Evolutionary conservation across 2,329 filamentous ascomycete species (phyloP).

Genomic region (Xylogone sp.): DNA sequence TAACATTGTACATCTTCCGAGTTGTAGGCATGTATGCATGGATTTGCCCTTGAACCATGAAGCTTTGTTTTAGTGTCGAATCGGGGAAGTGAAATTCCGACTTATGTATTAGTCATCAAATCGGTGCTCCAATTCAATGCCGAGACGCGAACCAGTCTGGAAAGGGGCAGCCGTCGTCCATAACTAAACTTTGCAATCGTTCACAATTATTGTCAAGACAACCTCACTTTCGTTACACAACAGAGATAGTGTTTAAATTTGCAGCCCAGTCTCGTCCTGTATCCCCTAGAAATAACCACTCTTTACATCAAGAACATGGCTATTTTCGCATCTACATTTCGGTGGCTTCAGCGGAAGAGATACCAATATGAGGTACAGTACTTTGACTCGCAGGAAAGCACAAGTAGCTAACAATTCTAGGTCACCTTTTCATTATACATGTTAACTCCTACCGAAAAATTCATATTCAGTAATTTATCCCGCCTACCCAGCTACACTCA

Average conservation of each 20-base stretch:
- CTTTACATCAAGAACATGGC: constrained; percentile 18
- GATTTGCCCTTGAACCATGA: neutral
- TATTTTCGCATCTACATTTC: constrained; percentile 47
- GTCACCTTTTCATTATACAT: constrained; percentile 97
- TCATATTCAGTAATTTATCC: constrained; percentile 98
- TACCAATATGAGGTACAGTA: constrained; percentile 78
- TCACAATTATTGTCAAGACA: too few species aligned
- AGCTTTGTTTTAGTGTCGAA: too few species aligned
- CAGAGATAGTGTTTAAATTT: neutral
- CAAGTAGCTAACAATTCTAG: constrained; percentile 36
- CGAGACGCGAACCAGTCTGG: too few species aligned
- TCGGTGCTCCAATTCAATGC: too few species aligned
- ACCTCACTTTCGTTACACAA: neutral
- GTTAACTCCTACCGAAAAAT: constrained; percentile 93
- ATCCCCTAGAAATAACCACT: neutral
- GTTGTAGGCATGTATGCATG: neutral
- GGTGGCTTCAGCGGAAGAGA: constrained; percentile 90
- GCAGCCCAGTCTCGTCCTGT: neutral
- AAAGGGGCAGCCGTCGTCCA: too few species aligned
- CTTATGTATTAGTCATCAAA: too few species aligned
- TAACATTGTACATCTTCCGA: constrained; percentile 21
- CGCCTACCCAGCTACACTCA: too few species aligned
- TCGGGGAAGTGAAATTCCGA: neutral
- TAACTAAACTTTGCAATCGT: too few species aligned
- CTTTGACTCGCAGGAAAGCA: neutral